Conservation (phyloP, 371 early-diverging fungal species). For the Gilbertella persicaria region DNA sequence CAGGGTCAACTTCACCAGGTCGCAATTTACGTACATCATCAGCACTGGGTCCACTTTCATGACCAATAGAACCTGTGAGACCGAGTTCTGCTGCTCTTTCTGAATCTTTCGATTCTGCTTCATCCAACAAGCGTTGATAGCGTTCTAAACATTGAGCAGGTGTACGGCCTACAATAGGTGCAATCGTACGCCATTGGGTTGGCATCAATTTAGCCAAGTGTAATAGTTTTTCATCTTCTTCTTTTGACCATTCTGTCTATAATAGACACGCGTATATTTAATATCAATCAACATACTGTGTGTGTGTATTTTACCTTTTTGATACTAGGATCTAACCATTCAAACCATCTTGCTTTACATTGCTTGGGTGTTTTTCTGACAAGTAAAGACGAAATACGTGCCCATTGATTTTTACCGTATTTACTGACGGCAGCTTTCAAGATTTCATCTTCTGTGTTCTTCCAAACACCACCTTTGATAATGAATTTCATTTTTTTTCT, state of each 20-base stretch:
- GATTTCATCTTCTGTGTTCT: constrained; percentile 96
- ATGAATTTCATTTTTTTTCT: constrained; percentile 36
- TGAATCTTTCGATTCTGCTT: constrained; percentile 81
- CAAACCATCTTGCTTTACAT: constrained; percentile 98
- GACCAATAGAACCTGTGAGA: constrained; percentile 64
- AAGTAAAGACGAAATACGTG: constrained; percentile 94
- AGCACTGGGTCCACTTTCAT: constrained; percentile 77
- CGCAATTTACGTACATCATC: constrained; percentile 81
- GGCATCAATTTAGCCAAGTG: constrained; percentile 98
- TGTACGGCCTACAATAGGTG: constrained; percentile 97
- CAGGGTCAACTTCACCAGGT: constrained; percentile 97
- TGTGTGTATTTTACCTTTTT: constrained; percentile 69
- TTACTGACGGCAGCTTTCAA: constrained; percentile 97
- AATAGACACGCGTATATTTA: not conserved
- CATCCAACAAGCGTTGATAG: constrained; percentile 94
- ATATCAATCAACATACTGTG: not conserved
- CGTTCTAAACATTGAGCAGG: constrained; percentile 97
- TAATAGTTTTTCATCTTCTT: constrained; percentile 96
- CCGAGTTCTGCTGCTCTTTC: constrained; percentile 65
- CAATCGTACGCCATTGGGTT: constrained; percentile 99
- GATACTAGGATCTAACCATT: constrained; percentile 98
- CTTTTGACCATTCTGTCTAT: constrained; percentile 96
- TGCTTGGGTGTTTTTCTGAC: constrained; percentile 96
- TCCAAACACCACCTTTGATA: constrained; percentile 82
- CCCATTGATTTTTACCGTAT: constrained; percentile 99